Conservation (phyloP, 768 basidiomycete species). For the Lactifluus echinatus region DNA sequence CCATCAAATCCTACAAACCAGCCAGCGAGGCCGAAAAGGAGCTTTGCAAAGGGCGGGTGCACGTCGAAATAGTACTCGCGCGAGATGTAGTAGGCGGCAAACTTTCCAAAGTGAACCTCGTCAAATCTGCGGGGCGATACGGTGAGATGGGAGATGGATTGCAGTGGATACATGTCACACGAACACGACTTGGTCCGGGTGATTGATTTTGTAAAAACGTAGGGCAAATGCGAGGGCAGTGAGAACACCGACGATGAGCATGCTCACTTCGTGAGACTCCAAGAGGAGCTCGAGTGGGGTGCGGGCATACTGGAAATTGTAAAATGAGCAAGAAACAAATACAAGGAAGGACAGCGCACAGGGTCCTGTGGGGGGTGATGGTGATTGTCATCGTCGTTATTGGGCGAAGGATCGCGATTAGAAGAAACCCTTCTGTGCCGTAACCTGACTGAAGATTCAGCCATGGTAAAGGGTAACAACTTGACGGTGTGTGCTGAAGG, state of each 20-base stretch:
- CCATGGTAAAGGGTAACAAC: slow-evolving; percentile 6
- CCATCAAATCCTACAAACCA: slow-evolving; percentile 98
- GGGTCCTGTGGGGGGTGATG: slow-evolving; percentile 5
- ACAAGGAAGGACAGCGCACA: not conserved
- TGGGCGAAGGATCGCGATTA: not conserved
- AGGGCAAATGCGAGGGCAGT: slow-evolving; percentile 74
- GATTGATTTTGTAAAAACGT: slow-evolving; percentile 90
- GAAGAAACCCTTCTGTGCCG: slow-evolving; percentile 11
- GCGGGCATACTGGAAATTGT: slow-evolving; percentile 38
- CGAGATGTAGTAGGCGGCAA: slow-evolving; percentile 87
- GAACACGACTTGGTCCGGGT: slow-evolving; percentile 92
- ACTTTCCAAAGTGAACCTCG: slow-evolving; percentile 98
- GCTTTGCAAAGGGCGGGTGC: slow-evolving; percentile 94
- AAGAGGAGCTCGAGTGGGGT: slow-evolving; percentile 53
- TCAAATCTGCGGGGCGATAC: slow-evolving; percentile 57
- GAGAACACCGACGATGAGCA: slow-evolving; percentile 49
- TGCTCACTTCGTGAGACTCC: slow-evolving; percentile 56
- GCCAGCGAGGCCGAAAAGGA: slow-evolving; percentile 87
- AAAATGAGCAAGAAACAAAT: not conserved
- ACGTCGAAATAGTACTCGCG: slow-evolving; percentile 99
- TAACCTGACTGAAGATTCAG: not conserved
- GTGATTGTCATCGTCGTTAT: slow-evolving; percentile 5
- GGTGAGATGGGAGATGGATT: slow-evolving; percentile 3
- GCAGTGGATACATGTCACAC: slow-evolving; percentile 26
- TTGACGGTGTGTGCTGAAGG: too few relatives aligned